phyloP scores from a whole-genome alignment of 2,329 filamentous ascomycete genomes.

The Trichoderma asperellum region DNA sequence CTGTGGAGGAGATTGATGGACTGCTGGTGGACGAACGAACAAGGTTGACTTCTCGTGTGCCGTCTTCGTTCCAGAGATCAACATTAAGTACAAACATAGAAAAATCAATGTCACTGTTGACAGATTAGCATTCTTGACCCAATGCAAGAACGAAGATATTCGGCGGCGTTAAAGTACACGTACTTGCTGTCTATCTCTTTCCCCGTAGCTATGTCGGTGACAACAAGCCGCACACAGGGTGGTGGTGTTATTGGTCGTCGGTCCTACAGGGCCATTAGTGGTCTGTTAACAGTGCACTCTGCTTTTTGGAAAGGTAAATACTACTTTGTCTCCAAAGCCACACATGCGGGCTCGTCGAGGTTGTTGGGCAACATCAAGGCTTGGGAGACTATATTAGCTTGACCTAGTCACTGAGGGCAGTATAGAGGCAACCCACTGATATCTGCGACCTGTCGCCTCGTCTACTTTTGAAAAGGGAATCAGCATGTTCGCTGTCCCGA shows the following conservation, averaged over 20 bases:
- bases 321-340: constrained; percentile 95
- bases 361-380: constrained; percentile 83
- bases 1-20: constrained; percentile 81
- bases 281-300: background rate
- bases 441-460: constrained; percentile 42
- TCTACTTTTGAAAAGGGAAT: constrained; percentile 43
- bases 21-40: constrained; percentile 65
- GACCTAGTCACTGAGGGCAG: background rate
- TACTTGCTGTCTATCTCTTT: constrained; percentile 85
- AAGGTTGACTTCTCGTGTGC: constrained; percentile 67
- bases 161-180: constrained; percentile 38
- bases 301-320: constrained; percentile 21
- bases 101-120: constrained; percentile 44
- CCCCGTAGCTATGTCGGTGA: constrained; percentile 73
- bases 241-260: constrained; percentile 94
- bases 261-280: constrained; percentile 60
- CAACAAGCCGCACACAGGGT: constrained; percentile 83
- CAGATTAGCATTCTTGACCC: background rate
- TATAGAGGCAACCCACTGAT: constrained; percentile 38
- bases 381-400: constrained; percentile 40
- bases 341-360: constrained; percentile 95
- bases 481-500: constrained; percentile 32
- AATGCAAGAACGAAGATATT: background rate
- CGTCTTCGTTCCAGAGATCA: constrained; percentile 69
- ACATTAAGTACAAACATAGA: constrained; percentile 62